Conservation (phyloP, 495 filamentous ascomycete species). For the Neurospora cerealis region DNA sequence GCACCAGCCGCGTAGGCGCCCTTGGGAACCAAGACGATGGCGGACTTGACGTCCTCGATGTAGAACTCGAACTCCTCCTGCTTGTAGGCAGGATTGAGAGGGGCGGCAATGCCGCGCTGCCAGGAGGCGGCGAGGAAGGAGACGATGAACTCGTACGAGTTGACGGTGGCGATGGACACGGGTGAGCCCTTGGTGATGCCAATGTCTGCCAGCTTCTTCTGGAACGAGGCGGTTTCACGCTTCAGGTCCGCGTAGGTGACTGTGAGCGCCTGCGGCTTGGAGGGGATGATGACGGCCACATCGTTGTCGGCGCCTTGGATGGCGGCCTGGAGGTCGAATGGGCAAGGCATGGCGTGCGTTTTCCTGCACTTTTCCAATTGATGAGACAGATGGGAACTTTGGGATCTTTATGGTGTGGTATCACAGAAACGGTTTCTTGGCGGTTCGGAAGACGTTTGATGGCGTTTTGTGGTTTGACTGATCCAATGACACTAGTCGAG, state of each 20-base stretch:
- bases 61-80: slow-evolving; percentile 85
- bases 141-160: slow-evolving; percentile 74
- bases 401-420: neutral
- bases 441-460: neutral
- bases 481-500: neutral
- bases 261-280: slow-evolving; percentile 42
- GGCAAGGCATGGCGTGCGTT: neutral
- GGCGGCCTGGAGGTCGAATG: slow-evolving; percentile 28
- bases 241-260: slow-evolving; percentile 55
- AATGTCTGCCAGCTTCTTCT: slow-evolving; percentile 59
- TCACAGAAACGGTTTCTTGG: slow-evolving; percentile 1
- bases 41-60: slow-evolving; percentile 71
- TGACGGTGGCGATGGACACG: slow-evolving; percentile 67
- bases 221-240: slow-evolving; percentile 52
- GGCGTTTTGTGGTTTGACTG: neutral
- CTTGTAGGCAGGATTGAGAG: slow-evolving; percentile 75
- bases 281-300: slow-evolving; percentile 59
- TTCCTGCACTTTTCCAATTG: neutral
- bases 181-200: slow-evolving; percentile 54
- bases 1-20: slow-evolving; percentile 52
- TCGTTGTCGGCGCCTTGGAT: slow-evolving; percentile 28
- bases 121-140: slow-evolving; percentile 67
- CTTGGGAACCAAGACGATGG: slow-evolving; percentile 59
- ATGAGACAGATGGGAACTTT: neutral
- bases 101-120: slow-evolving; percentile 72